Base-by-base conservation (phyloP, 257 asterid genomes). In the Primulina huaijiensis region DNA sequence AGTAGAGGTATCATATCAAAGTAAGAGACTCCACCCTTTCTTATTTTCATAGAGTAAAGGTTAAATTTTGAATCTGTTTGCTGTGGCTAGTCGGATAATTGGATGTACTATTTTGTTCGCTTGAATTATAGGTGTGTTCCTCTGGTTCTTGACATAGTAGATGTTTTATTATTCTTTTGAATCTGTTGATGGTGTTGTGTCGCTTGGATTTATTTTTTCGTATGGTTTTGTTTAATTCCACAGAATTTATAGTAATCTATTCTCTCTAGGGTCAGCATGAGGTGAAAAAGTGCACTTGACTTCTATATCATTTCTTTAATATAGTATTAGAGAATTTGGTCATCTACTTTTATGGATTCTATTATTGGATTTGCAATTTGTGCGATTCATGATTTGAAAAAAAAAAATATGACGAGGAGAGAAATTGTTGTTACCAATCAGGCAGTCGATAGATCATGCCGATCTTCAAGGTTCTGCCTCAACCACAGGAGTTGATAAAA, bases 21-120 rank as follows among this genome's bases (percentile, higher is more conserved):
- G 68, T 75, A 70, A 69, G 79, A 40, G 40, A 53, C 31, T 70
- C 10, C 4, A 30, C 50, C 58, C 19, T 17, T 25, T 75, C 14
- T 40, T 67, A 40, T 73, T 72, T 1, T 34, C 31, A 23, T 7
- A 10, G 50, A 19, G 10, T 1, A 57, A 56, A 23, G 37, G 27
- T 17, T 12, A 0, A n/a, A 35, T 64, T 35, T 56, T 66, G 46
- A 43, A 65, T 61, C 37, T 43, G 4, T 43, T 12, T 12, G 17
- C 14, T 17, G 19, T 43, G 55, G 55, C 19, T 11, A 14, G 55
- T 14, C 19, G 19, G 55, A 43, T 60, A 68, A 52, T 31, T 58
- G 35, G 27, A 43, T 27, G 31, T 64, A 31, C 68, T 46, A n/a
- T 31, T 11, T 20, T 2, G 1, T 58, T 46, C 20, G 14, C 8